Base-by-base conservation (phyloP, 202 grass and related monocot species). In the Setaria viridis region DNA sequence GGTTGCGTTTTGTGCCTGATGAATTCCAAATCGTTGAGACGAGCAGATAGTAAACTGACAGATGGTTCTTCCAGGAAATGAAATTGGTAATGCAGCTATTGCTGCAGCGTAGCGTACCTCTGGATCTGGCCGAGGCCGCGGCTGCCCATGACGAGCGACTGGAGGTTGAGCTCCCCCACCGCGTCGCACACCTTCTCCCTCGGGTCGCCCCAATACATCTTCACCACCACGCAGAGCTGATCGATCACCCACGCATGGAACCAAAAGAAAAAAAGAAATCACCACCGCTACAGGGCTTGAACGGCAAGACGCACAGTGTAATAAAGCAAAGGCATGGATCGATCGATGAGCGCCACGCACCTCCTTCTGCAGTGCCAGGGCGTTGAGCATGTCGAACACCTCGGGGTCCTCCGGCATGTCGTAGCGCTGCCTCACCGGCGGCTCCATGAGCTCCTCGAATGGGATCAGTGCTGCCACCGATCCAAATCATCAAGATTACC, bases 171-270 rank as follows among this genome's bases (percentile, higher is more conserved):
- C 81, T 94, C 87, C 15, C 13, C 79, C 7, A 88, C 91, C 0
- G 91, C 94, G 33, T 93, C 85, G 75, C 94, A 97, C 65, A 97
- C 73, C 82, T 92, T 97, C 91, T 97, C 94, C 79, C 91, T 91
- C 19, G 91, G 89, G 56, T 92, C 91, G 16, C 91, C 94, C 94
- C 91, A 97, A 13, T 92, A 94, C 72, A 94, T 90, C 85, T 97
- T 97, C 5, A 92, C 34, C 64, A 86, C 71, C 43, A 97, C 85
- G 21, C 47, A 82, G 20, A 97, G 5, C 94, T 93, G 91, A 59
- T 71, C 62, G 14, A 15, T 9, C 45, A 48, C 1, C 32, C 11
- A 25, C 2, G 33, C 65, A 19, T 4, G 39, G 1, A 5, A 9
- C 25, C 25, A 25, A 25, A 25, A n/a, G 53, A 29, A 76, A 15